Base-by-base conservation (phyloP, 1,139 yeast genomes). In the Debaryomyces nepalensis region DNA sequence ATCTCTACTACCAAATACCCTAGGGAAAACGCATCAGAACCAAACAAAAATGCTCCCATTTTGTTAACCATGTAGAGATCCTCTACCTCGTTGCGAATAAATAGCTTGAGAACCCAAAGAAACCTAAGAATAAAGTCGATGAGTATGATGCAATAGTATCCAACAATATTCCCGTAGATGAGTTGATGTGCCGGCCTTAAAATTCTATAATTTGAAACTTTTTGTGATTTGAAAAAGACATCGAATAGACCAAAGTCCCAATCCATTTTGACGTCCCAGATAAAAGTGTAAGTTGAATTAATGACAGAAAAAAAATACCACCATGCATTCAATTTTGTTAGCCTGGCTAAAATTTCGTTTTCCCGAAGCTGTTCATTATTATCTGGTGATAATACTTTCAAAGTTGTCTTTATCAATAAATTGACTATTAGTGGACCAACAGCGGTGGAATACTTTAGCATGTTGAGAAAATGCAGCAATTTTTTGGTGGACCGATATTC, bases 201-300 rank as follows among this genome's bases (percentile, higher is more conserved):
- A 31, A 55, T 39, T 47, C 45, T 47, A 9, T 10, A 34, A 4
- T 15, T 24, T 32, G 41, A 33, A 23, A 44, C 27, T 21, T 33
- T 34, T 33, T 9, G 37, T 11, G 12, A 31, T 36, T 35, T 29
- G 42, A 60, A 57, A 20, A 70, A 45, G 6, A 54, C 48, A 30
- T 70, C 73, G 49, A 81, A 73, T 4, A 86, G 49, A n/a, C 77
- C 76, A 36, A 89, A 73, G 37, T 83, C 82, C 99, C 99, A 93
- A 66, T 93, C 99, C 76, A 82, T 81, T 40, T 77, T 76, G 16
- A 91, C 65, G 61, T 93, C 99, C 99, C 99, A 93, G 41, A 81
- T 67, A 50, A 87, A 87, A 14, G 96, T 79, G 59, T 87, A 93
- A 0, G 80, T 55, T 0, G 97, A 85, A 58, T 87, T 89, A 34